A percentile compares a stretch with the other conserved stretches of the same genome.
These are phyloP conservation scores for Clarireedia monteithiana DNA, from an alignment of 2,329 filamentous ascomycete genomes.

Conservation along the genomic window DNA sequence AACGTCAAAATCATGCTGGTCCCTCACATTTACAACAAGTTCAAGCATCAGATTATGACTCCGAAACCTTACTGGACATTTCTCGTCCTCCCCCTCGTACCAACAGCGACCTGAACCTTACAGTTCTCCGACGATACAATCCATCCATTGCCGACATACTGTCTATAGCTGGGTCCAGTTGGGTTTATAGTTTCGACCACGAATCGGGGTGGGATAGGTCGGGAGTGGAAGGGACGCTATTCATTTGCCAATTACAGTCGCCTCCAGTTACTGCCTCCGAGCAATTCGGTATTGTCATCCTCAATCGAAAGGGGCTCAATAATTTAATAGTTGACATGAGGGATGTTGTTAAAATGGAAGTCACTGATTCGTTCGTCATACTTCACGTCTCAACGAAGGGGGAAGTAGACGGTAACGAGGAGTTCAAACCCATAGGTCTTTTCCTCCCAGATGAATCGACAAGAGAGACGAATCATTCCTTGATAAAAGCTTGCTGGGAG, in stretches of 20 bases:
- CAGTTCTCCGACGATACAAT: constrained; percentile 74
- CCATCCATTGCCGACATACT: constrained; percentile 66
- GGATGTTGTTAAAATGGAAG: constrained; percentile 54
- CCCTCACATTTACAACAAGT: constrained; percentile 25
- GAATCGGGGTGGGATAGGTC: constrained; percentile 74
- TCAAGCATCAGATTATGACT: constrained; percentile 47
- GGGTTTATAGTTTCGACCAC: constrained; percentile 73
- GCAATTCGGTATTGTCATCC: constrained; percentile 55
- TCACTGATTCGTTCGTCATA: constrained; percentile 48
- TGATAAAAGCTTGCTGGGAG: constrained; percentile 25
- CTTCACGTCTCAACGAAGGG: constrained; percentile 21
- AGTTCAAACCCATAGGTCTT: constrained; percentile 40
- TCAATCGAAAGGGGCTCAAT: constrained; percentile 64
- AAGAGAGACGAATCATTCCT: constrained; percentile 25
- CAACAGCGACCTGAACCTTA: constrained; percentile 81
- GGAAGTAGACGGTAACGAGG: constrained; percentile 4
- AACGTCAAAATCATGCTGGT: constrained; percentile 27
- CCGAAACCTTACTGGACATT: constrained; percentile 34
- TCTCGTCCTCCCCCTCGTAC: constrained; percentile 41
- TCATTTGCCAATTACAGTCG: constrained; percentile 62
- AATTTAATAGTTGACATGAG: constrained; percentile 63
- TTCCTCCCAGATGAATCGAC: constrained; percentile 47
- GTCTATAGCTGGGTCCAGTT: constrained; percentile 75
- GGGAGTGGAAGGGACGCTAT: constrained; percentile 79
- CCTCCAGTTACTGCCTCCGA: constrained; percentile 32